phyloP scores from a whole-genome alignment of 306 rosid species.

The Amphicarpaea edgeworthii region DNA sequence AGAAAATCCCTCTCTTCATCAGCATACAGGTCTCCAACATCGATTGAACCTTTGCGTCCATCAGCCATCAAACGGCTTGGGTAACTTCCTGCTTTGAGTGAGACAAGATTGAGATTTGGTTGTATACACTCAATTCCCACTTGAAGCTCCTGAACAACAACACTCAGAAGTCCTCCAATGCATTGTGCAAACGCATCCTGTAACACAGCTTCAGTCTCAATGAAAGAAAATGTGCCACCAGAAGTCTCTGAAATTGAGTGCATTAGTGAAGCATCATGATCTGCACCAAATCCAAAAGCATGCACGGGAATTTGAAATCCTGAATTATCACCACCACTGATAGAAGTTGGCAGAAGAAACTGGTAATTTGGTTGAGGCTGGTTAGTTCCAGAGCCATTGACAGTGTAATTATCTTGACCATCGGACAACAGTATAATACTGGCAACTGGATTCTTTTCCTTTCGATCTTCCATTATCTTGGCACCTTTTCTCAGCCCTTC shows the following conservation, averaged over 20 bases:
- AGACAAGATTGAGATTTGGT: conserved; percentile 56
- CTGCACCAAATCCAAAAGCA: conserved; percentile 93
- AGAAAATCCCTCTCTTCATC: conserved; percentile 98
- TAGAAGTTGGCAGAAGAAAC: conserved; percentile 81
- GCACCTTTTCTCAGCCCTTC: conserved; percentile 97
- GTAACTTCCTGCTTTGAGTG: conserved; percentile 90
- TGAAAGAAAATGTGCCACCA: conserved; percentile 98
- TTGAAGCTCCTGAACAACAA: conserved; percentile 88
- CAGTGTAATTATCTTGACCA: conserved; percentile 96
- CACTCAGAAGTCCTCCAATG: conserved; percentile 96
- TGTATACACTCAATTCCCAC: conserved; percentile 78
- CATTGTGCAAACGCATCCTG: conserved; percentile 99
- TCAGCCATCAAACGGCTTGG: conserved; percentile 68
- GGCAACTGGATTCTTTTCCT: conserved; percentile 87
- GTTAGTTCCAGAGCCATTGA: conserved; percentile 64
- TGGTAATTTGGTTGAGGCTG: conserved; percentile 78
- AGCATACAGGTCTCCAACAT: conserved; percentile 91
- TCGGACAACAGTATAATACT: conserved; percentile 88
- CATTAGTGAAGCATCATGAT: conserved; percentile 94
- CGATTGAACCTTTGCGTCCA: conserved; percentile 69
- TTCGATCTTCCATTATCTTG: conserved; percentile 90
- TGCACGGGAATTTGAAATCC: conserved; percentile 96
- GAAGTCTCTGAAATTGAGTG: conserved; percentile 94
- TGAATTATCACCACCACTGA: conserved; percentile 62
- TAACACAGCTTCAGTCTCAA: conserved; percentile 88